A percentile compares a stretch with the other conserved stretches of the same genome.
Evolutionary conservation across 129 eudicot species (phyloP).

Genomic region (Erigeron canadensis): DNA sequence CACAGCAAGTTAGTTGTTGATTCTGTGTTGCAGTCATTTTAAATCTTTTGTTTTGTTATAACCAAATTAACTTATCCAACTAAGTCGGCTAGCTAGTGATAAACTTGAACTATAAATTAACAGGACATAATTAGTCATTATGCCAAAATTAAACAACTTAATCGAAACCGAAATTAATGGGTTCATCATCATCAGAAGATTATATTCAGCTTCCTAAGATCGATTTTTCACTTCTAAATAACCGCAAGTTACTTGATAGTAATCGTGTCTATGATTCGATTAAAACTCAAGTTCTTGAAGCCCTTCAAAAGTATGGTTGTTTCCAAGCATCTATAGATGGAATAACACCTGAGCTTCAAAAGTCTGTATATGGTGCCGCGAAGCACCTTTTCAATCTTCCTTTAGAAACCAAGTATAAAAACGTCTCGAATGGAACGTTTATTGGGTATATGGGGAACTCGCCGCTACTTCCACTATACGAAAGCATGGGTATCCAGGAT

Average conservation of each 20-base stretch:
- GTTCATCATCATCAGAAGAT: constrained; percentile 42
- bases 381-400: constrained; percentile 60
- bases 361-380: constrained; percentile 34
- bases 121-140: neutral
- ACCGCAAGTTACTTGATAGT: constrained; percentile 36
- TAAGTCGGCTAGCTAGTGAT: neutral
- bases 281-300: constrained; percentile 45
- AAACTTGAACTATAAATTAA: constrained; percentile 16
- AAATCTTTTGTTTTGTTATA: neutral
- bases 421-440: constrained; percentile 44
- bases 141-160: neutral
- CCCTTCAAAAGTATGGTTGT: constrained; percentile 63
- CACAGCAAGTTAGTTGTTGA: neutral
- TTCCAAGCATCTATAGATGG: constrained; percentile 55
- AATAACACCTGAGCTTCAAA: constrained; percentile 38
- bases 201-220: constrained; percentile 54
- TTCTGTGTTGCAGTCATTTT: neutral
- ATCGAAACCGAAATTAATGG: constrained; percentile 38
- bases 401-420: constrained; percentile 45
- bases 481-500: constrained; percentile 61
- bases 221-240: constrained; percentile 36
- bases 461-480: constrained; percentile 52
- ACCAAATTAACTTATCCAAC: neutral
- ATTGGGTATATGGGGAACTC: constrained; percentile 66
- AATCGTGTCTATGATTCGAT: constrained; percentile 42